Base-by-base conservation (phyloP, 2,329 filamentous ascomycete species). In the Camillea tinctor region DNA sequence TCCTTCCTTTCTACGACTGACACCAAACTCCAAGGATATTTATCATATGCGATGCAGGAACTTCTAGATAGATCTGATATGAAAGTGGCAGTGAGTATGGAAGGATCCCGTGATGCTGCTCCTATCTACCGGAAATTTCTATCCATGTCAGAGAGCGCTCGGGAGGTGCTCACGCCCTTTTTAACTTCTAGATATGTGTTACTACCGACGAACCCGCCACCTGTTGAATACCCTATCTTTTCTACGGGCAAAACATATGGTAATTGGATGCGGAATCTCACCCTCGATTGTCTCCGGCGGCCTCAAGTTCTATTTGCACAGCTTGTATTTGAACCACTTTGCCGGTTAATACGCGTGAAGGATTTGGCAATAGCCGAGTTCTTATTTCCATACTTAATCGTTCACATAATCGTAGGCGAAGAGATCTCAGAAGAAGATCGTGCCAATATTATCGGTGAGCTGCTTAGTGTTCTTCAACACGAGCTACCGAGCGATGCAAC, bases 1-100 rank as follows among this genome's bases (percentile, higher is more conserved):
- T 90, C 93, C 0, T 99, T 99, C 71, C 80, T 96, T 50, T 96
- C 94, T 1, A 90, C 92, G 1, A 95, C 90, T 0, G 96, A 97
- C 72, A 90, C 93, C 1, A 88, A 87, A 65, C 84, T 93, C 5
- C 95, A 98, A 74, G 93, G 93, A 0, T 97, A 96, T 71, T 81
- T 99, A 19, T 94, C 94, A 1, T 99, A 91, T 75, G 91, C 90
- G 1, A 97, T 99, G 88, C 95, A 99, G 74, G 90, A 96, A 69
- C 82, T 98, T 49, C 82, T 98, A 3, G 88, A 88, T 51, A 87
- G 89, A 66, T 92, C 90, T 69, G 88, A 90, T 24, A 88, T 97
- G 69, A 87, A 82, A 60, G 79, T 83, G 11, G 85, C 83, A 0
- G 81, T 79, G 55, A 74, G 73, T 26, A 74, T 75, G 72, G 74